Evolutionary conservation across 805 yeast species (phyloP), one percentile per base, ranked within the genome.

Genomic region (Candida loeiensis): DNA sequence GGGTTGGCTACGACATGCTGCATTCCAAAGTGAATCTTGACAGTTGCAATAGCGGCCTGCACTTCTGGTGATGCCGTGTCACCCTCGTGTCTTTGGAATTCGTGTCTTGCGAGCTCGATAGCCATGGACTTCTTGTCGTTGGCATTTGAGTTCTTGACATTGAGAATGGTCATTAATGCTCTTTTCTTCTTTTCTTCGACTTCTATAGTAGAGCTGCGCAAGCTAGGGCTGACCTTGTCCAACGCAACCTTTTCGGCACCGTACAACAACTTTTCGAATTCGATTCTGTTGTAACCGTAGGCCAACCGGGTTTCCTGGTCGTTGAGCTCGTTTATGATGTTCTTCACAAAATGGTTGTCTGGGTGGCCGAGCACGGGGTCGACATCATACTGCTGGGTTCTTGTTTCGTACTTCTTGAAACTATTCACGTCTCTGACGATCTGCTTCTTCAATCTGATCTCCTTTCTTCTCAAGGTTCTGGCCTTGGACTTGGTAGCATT

Each of bases 1-100:
- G 79, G 82, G 56, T 80, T 71, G 37, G 76, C 71, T 40, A 59
- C 59, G 41, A 85, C 74, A 56, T 90, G 96, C 32, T 77, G 74
- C 68, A 86, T 86, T 46, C 86, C 69, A 48, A 77, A 80, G 49
- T 83, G 85, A 50, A 93, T 87, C 54, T 78, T 77, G 36, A 87
- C 82, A 0, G 98, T 88, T 66, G 82, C 66, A 19, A 86, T 75
- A 2, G 97, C 98, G 2, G 98, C 96, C 63, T 90, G 97, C 18
- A 90, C 96, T 64, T 91, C 98, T 39, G 95, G 80, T 2, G 96
- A 86, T 2, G 95, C 97, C 1, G 96, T 86, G 59, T 93, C 98
- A 39, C 95, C 96, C 34, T 81, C 88, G 47, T 75, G 73, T 54
- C 95, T 74, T 51, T 79, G 80, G 61, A 91, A 90, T 64, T 91